These are phyloP conservation scores for Lycium barbarum DNA, from an alignment of 257 asterid species.

Conservation along the genomic window DNA sequence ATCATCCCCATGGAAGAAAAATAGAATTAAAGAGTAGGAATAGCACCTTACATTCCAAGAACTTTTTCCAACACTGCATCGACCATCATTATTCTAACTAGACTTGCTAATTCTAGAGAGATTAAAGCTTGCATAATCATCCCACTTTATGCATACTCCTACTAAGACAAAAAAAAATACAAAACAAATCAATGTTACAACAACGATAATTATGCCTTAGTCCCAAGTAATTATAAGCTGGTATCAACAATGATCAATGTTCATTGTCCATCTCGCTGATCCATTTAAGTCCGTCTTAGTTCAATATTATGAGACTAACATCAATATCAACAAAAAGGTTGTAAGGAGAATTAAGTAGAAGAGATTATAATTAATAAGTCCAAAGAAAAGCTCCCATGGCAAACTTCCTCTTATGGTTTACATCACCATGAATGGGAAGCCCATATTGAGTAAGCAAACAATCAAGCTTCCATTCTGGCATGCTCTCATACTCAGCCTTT, in stretches of 20 bases:
- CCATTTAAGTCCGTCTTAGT: neutral
- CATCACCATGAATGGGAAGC: constrained; percentile 34
- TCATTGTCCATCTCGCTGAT: neutral
- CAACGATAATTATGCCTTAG: neutral
- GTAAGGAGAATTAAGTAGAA: neutral
- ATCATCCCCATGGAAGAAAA: neutral
- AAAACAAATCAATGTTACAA: neutral
- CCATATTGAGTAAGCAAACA: constrained; percentile 37
- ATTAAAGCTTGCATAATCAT: neutral
- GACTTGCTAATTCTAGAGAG: neutral
- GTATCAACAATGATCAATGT: neutral
- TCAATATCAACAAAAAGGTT: neutral
- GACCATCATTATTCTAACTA: neutral
- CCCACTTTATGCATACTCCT: neutral
- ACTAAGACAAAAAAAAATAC: neutral
- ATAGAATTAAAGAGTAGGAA: neutral
- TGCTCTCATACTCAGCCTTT: constrained; percentile 35
- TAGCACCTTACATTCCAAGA: neutral
- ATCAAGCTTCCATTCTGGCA: constrained; percentile 40
- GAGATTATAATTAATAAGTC: constrained; percentile 8
- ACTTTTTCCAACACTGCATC: neutral
- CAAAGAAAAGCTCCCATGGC: constrained; percentile 44
- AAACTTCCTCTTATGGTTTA: constrained; percentile 36
- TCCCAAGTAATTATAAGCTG: neutral
- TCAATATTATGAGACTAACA: neutral